Conservation (phyloP, 179 eudicot genomes). For the Silene noctiflora region DNA sequence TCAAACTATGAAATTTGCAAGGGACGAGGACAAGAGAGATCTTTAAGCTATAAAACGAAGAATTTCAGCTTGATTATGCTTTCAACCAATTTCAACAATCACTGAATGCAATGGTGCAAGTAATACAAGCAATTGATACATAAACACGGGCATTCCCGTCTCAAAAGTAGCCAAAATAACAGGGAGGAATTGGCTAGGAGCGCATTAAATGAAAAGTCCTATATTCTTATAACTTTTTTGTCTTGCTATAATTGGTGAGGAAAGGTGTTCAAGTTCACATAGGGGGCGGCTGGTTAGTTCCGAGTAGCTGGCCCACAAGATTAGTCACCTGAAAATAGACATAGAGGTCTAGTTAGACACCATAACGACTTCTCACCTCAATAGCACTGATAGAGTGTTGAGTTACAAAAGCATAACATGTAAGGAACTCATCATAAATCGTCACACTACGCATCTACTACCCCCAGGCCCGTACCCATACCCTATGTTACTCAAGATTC, state of each 20-base stretch:
- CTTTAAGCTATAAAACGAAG: neutral
- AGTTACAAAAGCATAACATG: neutral
- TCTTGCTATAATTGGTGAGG: neutral
- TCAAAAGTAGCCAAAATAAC: conserved; percentile 12
- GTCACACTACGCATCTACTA: too few species aligned
- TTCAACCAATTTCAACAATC: conserved; percentile 8
- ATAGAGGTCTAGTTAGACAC: conserved; percentile 13
- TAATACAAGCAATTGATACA: conserved; percentile 26
- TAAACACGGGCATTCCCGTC: conserved; percentile 15
- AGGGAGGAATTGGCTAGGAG: conserved; percentile 5
- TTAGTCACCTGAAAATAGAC: conserved; percentile 55
- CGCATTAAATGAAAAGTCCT: neutral
- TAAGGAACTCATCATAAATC: neutral
- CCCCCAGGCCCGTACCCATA: too few species aligned
- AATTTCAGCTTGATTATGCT: neutral
- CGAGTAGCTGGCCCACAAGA: conserved; percentile 67
- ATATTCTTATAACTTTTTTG: conserved; percentile 13
- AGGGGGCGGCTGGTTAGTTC: conserved; percentile 48
- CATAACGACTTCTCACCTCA: neutral
- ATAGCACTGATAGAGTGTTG: too few species aligned
- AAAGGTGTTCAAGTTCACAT: conserved; percentile 26
- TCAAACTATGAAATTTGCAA: too few species aligned
- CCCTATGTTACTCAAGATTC: too few species aligned
- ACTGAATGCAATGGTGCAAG: conserved; percentile 16
- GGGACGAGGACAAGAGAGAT: too few species aligned